Evolutionary conservation across 768 basidiomycete genomes (phyloP), one percentile per base, ranked within the genome.

Genomic region (Lentinula boryana): DNA sequence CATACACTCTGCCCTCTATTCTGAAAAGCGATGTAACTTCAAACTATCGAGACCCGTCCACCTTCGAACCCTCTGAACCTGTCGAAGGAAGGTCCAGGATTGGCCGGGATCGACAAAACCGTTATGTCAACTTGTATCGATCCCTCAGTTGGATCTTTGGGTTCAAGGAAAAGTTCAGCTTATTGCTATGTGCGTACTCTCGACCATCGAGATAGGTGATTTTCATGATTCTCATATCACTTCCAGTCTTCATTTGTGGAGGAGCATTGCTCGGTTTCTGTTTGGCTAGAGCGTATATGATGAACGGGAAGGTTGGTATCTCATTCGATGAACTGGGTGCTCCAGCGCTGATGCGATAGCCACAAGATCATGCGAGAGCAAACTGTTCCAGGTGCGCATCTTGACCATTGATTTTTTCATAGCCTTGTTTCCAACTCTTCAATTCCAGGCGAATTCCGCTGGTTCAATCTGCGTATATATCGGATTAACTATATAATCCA

Each of bases 231-330:
- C 27, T 27, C 27, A 27, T 27, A 27, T 27, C 27, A 27, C 36
- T 8, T 13, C 13, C 23, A 70, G 69, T 64, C 31, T 56, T 69
- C 27, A n/a, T 68, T 33, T 69, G 64, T 62, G 70, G 70, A 12
- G 70, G 70, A n/a, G 68, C 70, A 1, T 35, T 69, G 23, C 53
- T 69, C 0, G 70, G 70, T 15, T 71, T 66, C 56, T 69, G 64
- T 53, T 64, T 71, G 3, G 64, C 67, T 2, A 54, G 68, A 18
- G 31, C 63, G 7, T 65, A 62, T 36, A 64, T 69, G 66, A 66
- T 65, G 46, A 62, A 63, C 15, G 27, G 6, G 5, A 64, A 56
- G 36, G 41, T 66, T 6, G 32, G 41, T 23, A 52, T 23, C 31
- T 52, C 9, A 31, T 27, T 50, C 3, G 6, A 23, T 12, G n/a